Evolutionary conservation across 225 moss, liverwort and hornwort species (phyloP).

Genomic region (Bryoerythrophyllum caledonicum): DNA sequence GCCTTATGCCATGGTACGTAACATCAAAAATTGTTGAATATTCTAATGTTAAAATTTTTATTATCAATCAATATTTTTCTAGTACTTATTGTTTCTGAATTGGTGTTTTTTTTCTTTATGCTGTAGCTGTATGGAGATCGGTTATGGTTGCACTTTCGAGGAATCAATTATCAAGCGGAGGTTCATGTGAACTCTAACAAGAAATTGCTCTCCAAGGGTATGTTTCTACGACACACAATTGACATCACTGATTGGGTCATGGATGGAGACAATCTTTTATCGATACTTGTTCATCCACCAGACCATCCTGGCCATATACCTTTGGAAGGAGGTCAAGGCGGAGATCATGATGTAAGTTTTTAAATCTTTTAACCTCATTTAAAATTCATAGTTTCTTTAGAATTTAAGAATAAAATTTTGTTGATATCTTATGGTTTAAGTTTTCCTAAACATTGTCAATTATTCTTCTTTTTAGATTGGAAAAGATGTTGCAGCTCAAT

Average conservation of each 20-base stretch:
- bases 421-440: not conserved
- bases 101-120: not conserved
- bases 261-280: slow-evolving; percentile 48
- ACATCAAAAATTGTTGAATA: not conserved
- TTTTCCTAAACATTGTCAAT: slow-evolving; percentile 28
- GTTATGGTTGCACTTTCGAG: slow-evolving; percentile 72
- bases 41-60: no score
- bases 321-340: slow-evolving; percentile 86
- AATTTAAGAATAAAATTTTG: not conserved
- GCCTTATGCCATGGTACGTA: slow-evolving; percentile 31
- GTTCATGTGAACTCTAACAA: slow-evolving; percentile 66
- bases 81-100: accelerated
- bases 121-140: slow-evolving; percentile 32
- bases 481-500: slow-evolving; percentile 91
- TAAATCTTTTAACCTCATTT: not conserved
- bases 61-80: not conserved
- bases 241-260: slow-evolving; percentile 66
- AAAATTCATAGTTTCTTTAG: not conserved
- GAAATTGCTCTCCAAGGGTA: slow-evolving; percentile 58
- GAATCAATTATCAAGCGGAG: slow-evolving; percentile 81
- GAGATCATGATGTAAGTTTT: slow-evolving; percentile 70
- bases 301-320: slow-evolving; percentile 86
- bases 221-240: slow-evolving; percentile 71
- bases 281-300: slow-evolving; percentile 71
- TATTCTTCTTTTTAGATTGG: slow-evolving; percentile 53